Conservation (phyloP, 2,329 filamentous ascomycete species). For the Botryotinia convoluta region DNA sequence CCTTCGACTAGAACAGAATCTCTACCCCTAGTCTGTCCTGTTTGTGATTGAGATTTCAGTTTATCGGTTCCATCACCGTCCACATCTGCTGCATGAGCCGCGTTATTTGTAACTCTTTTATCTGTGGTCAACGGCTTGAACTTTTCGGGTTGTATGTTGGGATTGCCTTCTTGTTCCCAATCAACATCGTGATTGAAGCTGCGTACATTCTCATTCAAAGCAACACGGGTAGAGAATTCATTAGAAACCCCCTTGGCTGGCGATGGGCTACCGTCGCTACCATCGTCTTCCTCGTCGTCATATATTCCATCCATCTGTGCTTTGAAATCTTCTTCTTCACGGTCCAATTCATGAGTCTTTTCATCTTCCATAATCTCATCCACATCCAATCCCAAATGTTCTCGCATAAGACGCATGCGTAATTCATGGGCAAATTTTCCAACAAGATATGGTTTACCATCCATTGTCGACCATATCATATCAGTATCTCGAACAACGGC, state of each 20-base stretch:
- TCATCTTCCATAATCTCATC: slow-evolving; percentile 85
- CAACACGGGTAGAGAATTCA: slow-evolving; percentile 53
- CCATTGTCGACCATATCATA: slow-evolving; percentile 91
- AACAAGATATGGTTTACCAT: slow-evolving; percentile 81
- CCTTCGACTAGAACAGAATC: slow-evolving; percentile 68
- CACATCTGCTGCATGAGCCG: slow-evolving; percentile 69
- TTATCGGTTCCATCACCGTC: slow-evolving; percentile 75
- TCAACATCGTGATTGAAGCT: slow-evolving; percentile 77
- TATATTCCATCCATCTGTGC: slow-evolving; percentile 63
- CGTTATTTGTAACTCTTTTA: slow-evolving; percentile 56
- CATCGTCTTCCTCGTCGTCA: slow-evolving; percentile 43
- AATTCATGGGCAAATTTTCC: slow-evolving; percentile 91
- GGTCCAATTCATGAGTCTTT: slow-evolving; percentile 63
- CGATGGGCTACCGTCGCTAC: slow-evolving; percentile 18
- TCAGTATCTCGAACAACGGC: slow-evolving; percentile 89
- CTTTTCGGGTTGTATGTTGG: slow-evolving; percentile 46
- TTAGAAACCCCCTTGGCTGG: slow-evolving; percentile 39
- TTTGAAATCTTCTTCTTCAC: slow-evolving; percentile 51
- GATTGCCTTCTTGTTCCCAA: slow-evolving; percentile 38
- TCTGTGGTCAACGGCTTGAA: slow-evolving; percentile 43
- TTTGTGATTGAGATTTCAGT: slow-evolving; percentile 63
- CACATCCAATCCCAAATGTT: slow-evolving; percentile 93
- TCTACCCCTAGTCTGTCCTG: slow-evolving; percentile 60
- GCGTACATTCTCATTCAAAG: slow-evolving; percentile 51
- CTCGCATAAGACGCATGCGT: slow-evolving; percentile 89